These are phyloP conservation scores for Amaranthus hypochondriacus DNA, from an alignment of 148 eudicot species.

Conservation along the genomic window DNA sequence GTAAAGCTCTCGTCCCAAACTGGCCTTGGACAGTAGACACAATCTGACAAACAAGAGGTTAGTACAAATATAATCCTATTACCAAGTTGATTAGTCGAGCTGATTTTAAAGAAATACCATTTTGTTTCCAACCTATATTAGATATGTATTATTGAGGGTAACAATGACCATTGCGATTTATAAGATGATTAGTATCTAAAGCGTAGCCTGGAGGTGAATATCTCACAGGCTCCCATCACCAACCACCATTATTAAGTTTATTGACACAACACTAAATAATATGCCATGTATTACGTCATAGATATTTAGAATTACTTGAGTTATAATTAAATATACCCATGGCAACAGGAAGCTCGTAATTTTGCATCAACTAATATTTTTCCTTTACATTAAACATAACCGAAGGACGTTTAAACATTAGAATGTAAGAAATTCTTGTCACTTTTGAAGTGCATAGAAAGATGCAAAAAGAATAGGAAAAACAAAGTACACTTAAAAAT, in stretches of 20 bases:
- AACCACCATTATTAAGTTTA: neutral
- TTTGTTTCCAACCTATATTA: too few species aligned
- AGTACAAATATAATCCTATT: too few species aligned
- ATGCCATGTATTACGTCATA: too few species aligned
- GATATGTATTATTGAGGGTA: too few species aligned
- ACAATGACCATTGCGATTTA: too few species aligned
- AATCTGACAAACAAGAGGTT: conserved; percentile 40
- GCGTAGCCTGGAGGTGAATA: neutral
- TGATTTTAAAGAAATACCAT: too few species aligned
- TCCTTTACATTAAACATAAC: neutral
- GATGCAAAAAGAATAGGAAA: neutral
- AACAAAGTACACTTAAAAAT: neutral
- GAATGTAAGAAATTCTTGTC: neutral
- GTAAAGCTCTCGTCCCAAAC: conserved; percentile 93
- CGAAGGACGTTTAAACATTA: neutral
- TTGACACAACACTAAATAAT: too few species aligned
- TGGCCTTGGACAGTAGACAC: conserved; percentile 89
- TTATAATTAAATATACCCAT: neutral
- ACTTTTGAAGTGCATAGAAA: neutral
- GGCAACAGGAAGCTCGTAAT: neutral
- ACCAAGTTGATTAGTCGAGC: too few species aligned
- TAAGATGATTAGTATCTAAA: too few species aligned
- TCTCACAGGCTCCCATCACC: neutral
- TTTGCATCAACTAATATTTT: neutral
- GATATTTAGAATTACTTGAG: too few species aligned